phyloP scores from a whole-genome alignment of 192 early-diverging fungal species.

The Podila minutissima region DNA sequence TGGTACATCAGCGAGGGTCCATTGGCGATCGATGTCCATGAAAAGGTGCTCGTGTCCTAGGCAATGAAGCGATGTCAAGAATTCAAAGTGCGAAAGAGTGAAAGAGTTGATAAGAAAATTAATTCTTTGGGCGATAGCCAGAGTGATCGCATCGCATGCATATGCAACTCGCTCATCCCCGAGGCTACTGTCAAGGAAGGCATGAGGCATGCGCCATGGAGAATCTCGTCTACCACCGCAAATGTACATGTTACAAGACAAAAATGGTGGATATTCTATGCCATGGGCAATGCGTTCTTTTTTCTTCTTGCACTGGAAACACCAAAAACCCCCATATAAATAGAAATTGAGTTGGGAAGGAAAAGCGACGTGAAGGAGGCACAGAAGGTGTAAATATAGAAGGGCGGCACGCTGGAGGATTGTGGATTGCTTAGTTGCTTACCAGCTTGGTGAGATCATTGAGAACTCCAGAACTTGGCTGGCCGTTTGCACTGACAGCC shows the following conservation, averaged over 20 bases:
- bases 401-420: neutral
- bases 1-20: constrained; percentile 63
- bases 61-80: neutral
- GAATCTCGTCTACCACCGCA: too few relatives aligned
- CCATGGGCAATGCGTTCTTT: neutral
- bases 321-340: neutral
- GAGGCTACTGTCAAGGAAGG: too few relatives aligned
- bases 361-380: neutral
- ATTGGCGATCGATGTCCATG: constrained; percentile 69
- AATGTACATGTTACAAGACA: neutral
- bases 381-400: neutral
- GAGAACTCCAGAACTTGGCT: constrained; percentile 14
- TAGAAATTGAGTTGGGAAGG: constrained; percentile 7
- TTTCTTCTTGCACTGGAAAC: neutral
- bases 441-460: constrained; percentile 48
- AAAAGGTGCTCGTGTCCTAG: constrained; percentile 59
- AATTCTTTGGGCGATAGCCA: too few relatives aligned
- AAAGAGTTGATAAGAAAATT: neutral
- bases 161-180: too few relatives aligned
- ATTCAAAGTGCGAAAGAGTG: too few relatives aligned
- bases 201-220: too few relatives aligned
- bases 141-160: too few relatives aligned
- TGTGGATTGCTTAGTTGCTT: neutral
- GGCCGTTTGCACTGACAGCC: constrained; percentile 20
- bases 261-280: neutral